Evolutionary conservation across 2,329 filamentous ascomycete species (phyloP), one percentile per base, ranked within the genome.

Genomic region (Epichloe festucae): DNA sequence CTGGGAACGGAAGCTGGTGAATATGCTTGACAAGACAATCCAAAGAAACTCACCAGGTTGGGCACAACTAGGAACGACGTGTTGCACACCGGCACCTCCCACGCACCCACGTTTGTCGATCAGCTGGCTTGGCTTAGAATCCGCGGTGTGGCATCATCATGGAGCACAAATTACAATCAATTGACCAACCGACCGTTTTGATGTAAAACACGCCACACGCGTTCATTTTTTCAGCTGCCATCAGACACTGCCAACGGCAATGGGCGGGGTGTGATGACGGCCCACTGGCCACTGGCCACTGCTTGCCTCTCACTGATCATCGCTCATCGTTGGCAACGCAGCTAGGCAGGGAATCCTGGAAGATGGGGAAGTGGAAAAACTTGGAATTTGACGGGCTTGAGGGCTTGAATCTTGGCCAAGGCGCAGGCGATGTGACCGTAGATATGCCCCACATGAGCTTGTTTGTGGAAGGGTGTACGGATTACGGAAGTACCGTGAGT

Each of bases 71-170:
- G 27, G 27, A 27, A 27, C 27, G 27, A 27, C 27, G 6, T 8
- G 2, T 31, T 3, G 27, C 8, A 10, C 27, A 31, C 54, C n/a
- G 3, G 31, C 31, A 31, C 31, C 31, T 31, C 10, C 3, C 8
- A 4, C 31, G 31, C 27, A 10, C 3, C 27, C 8, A 31, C 27
- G 27, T 10, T 31, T 31, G 27, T 31, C 8, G 3, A 31, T 31
- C 27, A 31, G 27, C 8, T 31, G 27, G 27, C 8, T 31, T 39
- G 27, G 27, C 8, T 31, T 39, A 3, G n/a, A 3, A 39, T 39
- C 36, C n/a, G 36, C 23, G n/a, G 12, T 39, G 53, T 76, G 73
- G 71, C 55, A 62, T 75, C 17, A 71, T 69, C 1, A 73, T 75
- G 52, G 36, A 15, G 23, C 23, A 27, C 36, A 39, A 7, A 6